These are phyloP conservation scores for Cucumis melo DNA, from an alignment of 306 rosid genomes.

Conservation along the genomic window DNA sequence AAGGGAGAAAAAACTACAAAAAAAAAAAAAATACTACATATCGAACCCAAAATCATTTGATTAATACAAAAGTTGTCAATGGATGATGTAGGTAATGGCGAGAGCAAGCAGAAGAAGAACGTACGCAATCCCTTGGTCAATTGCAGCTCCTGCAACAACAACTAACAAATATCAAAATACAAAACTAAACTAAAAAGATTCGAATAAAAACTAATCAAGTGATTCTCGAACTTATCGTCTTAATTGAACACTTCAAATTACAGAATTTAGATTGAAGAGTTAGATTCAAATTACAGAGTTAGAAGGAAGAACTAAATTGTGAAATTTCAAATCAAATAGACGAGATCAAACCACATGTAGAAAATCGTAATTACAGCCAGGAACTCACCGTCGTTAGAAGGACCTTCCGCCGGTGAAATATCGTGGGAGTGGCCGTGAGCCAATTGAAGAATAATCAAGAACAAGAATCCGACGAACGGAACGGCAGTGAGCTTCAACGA, in stretches of 20 bases:
- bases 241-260: too few relatives aligned
- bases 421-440: conserved; percentile 1
- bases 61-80: background rate
- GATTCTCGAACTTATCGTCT: too few relatives aligned
- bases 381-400: conserved; percentile 4
- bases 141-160: background rate
- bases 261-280: too few relatives aligned
- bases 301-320: too few relatives aligned
- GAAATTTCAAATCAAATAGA: too few relatives aligned
- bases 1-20: background rate
- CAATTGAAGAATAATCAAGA: background rate
- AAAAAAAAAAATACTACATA: background rate
- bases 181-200: too few relatives aligned
- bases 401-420: background rate
- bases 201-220: too few relatives aligned
- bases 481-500: background rate
- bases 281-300: too few relatives aligned
- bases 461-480: background rate
- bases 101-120: conserved; percentile 8
- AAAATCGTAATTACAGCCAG: background rate
- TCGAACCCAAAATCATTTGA: background rate
- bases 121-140: conserved; percentile 9
- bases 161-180: background rate
- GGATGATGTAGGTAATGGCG: background rate
- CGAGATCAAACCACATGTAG: background rate